These are phyloP conservation scores for Aspergillus saccharolyticus DNA, from an alignment of 495 filamentous ascomycete species.

Conservation along the genomic window DNA sequence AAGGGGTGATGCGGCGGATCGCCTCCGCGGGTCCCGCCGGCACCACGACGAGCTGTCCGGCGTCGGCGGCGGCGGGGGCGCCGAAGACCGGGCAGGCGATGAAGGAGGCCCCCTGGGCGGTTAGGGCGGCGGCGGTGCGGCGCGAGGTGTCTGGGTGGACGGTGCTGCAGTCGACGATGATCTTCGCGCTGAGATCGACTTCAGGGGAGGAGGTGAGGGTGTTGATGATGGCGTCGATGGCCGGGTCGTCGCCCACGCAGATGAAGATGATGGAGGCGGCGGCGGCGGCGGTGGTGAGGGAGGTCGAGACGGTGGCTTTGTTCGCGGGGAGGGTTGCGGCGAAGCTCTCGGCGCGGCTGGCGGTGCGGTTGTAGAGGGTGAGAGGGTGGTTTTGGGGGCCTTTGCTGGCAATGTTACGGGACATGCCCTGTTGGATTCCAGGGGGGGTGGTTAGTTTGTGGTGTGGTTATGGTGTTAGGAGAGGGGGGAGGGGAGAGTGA, in stretches of 20 bases:
- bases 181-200: slow-evolving; percentile 31
- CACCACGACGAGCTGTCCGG: slow-evolving; percentile 69
- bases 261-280: slow-evolving; percentile 76
- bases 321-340: slow-evolving; percentile 46
- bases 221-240: slow-evolving; percentile 52
- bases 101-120: slow-evolving; percentile 60
- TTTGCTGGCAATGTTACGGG: slow-evolving; percentile 74
- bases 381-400: slow-evolving; percentile 64
- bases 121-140: slow-evolving; percentile 49
- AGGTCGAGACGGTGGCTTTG: slow-evolving; percentile 56
- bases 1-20: slow-evolving; percentile 64
- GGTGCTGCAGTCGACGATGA: slow-evolving; percentile 78
- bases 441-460: slow-evolving; percentile 10
- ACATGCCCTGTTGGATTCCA: slow-evolving; percentile 88
- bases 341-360: slow-evolving; percentile 52
- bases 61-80: slow-evolving; percentile 71
- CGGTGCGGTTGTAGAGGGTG: slow-evolving; percentile 75
- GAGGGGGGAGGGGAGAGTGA: background rate
- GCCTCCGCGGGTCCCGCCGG: slow-evolving; percentile 60
- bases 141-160: slow-evolving; percentile 80
- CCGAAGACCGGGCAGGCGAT: slow-evolving; percentile 81
- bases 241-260: slow-evolving; percentile 75
- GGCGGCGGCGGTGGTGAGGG: slow-evolving; percentile 60
- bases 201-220: slow-evolving; percentile 30
- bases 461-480: slow-evolving; percentile 12